phyloP scores from a whole-genome alignment of 2,329 filamentous ascomycete genomes.

The Ceratocystis lukuohia region DNA sequence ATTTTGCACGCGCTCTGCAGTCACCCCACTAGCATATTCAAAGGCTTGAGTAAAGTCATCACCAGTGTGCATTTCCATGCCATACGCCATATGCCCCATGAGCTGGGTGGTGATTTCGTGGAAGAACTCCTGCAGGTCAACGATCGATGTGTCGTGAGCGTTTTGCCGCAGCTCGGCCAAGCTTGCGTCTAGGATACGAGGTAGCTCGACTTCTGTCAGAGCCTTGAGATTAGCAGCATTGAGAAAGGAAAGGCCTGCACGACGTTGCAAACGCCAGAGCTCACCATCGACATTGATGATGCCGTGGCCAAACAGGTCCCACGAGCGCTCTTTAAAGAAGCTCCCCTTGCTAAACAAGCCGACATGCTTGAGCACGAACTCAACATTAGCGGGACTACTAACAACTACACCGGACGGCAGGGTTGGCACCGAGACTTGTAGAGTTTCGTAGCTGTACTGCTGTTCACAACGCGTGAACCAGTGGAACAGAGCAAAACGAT shows the following conservation, averaged over 20 bases:
- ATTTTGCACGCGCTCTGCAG: constrained; percentile 51
- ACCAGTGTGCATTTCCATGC: constrained; percentile 52
- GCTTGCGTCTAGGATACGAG: constrained; percentile 36
- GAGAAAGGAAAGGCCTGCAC: constrained; percentile 47
- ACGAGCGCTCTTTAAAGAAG: constrained; percentile 46
- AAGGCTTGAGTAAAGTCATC: constrained; percentile 49
- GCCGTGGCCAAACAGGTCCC: constrained; percentile 51
- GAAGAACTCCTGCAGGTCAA: constrained; percentile 47
- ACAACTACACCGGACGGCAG: constrained; percentile 50
- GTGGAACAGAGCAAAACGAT: constrained; percentile 45
- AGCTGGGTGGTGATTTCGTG: constrained; percentile 51
- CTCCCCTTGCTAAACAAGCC: constrained; percentile 46
- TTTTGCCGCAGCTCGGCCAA: constrained; percentile 27
- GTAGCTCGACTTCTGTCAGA: constrained; percentile 44
- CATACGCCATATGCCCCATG: constrained; percentile 56
- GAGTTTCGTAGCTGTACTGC: constrained; percentile 44
- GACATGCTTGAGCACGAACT: constrained; percentile 49
- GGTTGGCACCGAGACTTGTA: constrained; percentile 48
- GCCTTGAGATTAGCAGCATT: constrained; percentile 43
- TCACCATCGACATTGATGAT: constrained; percentile 56
- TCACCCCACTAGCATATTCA: constrained; percentile 47
- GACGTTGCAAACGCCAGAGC: constrained; percentile 48
- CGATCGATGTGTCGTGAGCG: constrained; percentile 23
- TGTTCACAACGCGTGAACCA: constrained; percentile 50
- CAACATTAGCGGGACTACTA: constrained; percentile 47